These are phyloP conservation scores for Fusarium pseudonygamai DNA, from an alignment of 2,329 filamentous ascomycete species.

Conservation along the genomic window DNA sequence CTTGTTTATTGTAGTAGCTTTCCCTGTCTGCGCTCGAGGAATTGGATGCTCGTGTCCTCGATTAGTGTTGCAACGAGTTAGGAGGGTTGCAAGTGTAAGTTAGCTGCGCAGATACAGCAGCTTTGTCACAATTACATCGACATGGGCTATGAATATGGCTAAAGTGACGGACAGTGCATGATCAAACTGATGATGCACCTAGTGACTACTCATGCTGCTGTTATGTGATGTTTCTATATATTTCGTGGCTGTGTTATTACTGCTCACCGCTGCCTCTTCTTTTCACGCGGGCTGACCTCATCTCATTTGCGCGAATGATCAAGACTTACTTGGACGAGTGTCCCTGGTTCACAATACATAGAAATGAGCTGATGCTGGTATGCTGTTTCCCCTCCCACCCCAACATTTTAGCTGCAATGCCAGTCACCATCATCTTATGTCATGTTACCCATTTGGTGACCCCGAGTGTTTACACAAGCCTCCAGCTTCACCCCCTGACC, in stretches of 20 bases:
- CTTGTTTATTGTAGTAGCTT: not conserved
- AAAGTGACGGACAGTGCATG: conserved; percentile 16
- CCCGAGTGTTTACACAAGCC: conserved; percentile 9
- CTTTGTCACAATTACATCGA: conserved; percentile 9
- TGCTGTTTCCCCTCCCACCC: conserved; percentile 8
- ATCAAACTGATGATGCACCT: not conserved
- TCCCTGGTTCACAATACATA: conserved; percentile 24
- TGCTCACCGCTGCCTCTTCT: conserved; percentile 27
- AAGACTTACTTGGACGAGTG: conserved; percentile 4
- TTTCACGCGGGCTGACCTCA: not conserved
- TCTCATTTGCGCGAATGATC: not conserved
- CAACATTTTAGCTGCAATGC: conserved; percentile 5
- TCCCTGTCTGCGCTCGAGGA: not conserved
- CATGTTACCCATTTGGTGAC: conserved; percentile 6
- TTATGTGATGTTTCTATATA: not conserved
- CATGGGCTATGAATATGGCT: not conserved
- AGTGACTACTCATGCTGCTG: conserved; percentile 1
- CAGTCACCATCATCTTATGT: not conserved
- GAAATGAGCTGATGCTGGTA: conserved; percentile 34
- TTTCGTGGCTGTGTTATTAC: conserved; percentile 21
- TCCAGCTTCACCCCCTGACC: conserved; percentile 25
- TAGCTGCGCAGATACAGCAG: not conserved
- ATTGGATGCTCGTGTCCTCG: not conserved
- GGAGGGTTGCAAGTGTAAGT: conserved; percentile 17
- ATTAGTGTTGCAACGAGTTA: conserved; percentile 14